Base-by-base conservation (phyloP, 2,329 filamentous ascomycete genomes). In the Cordyceps militaris region DNA sequence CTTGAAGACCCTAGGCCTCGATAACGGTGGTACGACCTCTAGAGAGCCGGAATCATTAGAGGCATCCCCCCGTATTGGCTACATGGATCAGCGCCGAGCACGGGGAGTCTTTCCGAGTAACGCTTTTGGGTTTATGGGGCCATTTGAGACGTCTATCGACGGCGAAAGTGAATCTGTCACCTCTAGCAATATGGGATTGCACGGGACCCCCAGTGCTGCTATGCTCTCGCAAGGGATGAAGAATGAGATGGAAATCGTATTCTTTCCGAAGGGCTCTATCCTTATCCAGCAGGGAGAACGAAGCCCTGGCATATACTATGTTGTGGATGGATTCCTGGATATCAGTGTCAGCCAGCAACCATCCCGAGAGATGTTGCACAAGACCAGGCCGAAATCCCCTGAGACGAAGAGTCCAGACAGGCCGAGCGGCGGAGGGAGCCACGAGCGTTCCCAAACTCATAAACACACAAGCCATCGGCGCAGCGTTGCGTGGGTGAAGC, bases 251-350 rank as follows among this genome's bases (percentile, higher is more conserved):
- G 94, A 99, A 68, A 97, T 99, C 63, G 94, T 99, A 6, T 97
- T 89, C 74, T 99, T 99, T 63, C 93, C 92, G 0, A 90, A 97
- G 70, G 92, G 89, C 2, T 93, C 94, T 1, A 88, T 99, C 0
- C 79, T 99, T 16, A 92, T 99, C 0, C 94, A 99, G 67, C 92
- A 97, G 73, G 93, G 94, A 10, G 94, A 99, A 70, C 83, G 94
- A n/a, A 96, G 95, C 64, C 94, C 94, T 0, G 94, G 94, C 0
- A 71, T 99, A 0, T 99, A 99, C 74, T 99, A 99, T 71, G 93
- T 99, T 3, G 88, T 99, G 51, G 94, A 99, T 69, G 94, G 94
- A 0, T 99, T 99, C 66, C 76, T 99, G 36, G 94, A 99, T 66
- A 92, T 97, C 44, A 91, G 91, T 61, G 87, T 95, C n/a, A 86